Evolutionary conservation across 2,329 filamentous ascomycete species (phyloP), one percentile per base, ranked within the genome.

Genomic region (Clonostachys rhizophaga): DNA sequence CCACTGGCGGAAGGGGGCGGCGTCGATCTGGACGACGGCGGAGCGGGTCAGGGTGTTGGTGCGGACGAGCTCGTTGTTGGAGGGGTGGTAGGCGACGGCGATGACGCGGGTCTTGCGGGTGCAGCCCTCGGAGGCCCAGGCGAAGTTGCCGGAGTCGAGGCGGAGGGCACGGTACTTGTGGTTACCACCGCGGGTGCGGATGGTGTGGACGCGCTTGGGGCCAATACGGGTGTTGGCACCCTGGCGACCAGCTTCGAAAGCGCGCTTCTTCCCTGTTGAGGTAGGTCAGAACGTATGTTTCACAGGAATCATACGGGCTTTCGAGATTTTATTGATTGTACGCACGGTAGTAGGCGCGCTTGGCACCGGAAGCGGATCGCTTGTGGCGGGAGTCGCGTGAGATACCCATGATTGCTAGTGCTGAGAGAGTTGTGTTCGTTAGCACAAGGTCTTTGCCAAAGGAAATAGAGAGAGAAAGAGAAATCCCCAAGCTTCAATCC

Each of bases 31-130:
- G 73, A 99, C 89, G 68, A 99, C 89, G 78, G 94, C 94, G 70
- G 90, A 90, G 81, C 91, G 95, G 83, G 94, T 99, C 73, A 99
- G 84, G 80, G 94, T 97, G 87, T 99, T 99, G 77, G 94, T 99
- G 71, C 94, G 94, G 82, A 99, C 91, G 64, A 99, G 85, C 81
- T 99, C 94, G 90, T 99, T 99, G 91, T 99, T 99, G 74, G 92
- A 96, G 55, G 94, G 95, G 79, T 99, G 95, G 89, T 91, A 99
- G 72, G 86, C 87, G 78, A 99, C 95, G 67, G 81, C 91, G 74
- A 99, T 96, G 74, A 99, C 89, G 82, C 95, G 94, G 76, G 89
- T 91, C 87, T 99, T 99, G 86, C 94, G 92, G 77, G 92, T 89
- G 76, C 91, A 81, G 69, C 92, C 91, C 84, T 99, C 94, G 60